Evolutionary conservation across 1,139 yeast species (phyloP), one percentile per base, ranked within the genome.

Genomic region (Candida neerlandica): DNA sequence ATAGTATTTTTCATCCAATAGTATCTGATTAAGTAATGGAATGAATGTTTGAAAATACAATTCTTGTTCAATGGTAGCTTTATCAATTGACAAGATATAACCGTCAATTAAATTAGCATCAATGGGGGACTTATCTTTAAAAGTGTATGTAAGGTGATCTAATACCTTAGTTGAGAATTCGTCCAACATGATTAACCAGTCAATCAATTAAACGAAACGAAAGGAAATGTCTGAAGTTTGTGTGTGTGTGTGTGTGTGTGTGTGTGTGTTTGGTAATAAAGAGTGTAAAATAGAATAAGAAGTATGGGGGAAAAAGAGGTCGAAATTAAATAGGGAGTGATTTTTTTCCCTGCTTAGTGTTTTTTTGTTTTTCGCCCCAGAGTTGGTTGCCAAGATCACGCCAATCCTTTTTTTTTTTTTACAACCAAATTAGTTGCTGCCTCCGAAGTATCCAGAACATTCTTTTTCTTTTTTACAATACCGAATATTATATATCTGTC

Each of bases 1-100:
- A 21, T 55, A 49, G 46, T 62, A 60, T 38, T 58, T 49, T 15
- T 53, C 55, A 35, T 55, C 52, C 9, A 55, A 38, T 26, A 57
- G 44, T 2, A 54, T 43, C 32, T 52, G 52, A 37, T 54, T 55
- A 10, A 57, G 48, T 9, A 47, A 32, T 12, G 57, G 45, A 5
- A 57, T 47, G 6, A 55, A 46, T 7, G 34, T 32, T n/a, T 45
- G 39, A 7, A 41, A 21, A 27, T 45, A 45, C 9, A 19, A 15
- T 7, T 27, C 26, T 18, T 47, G 44, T 6, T 39, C 37, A 11
- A 47, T 33, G 3, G 44, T 43, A 26, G 44, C n/a, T 27, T 40
- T 18, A 27, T 48, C 46, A 23, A 54, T 33, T 9, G 50, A 37
- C 9, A 55, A 45, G 33, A 45, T 51, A 39, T 49, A 56, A 4